A percentile compares a stretch with the other conserved stretches of the same genome.
These are phyloP conservation scores for Trichoderma gracile DNA, from an alignment of 2,329 filamentous ascomycete genomes.

Conservation along the genomic window DNA sequence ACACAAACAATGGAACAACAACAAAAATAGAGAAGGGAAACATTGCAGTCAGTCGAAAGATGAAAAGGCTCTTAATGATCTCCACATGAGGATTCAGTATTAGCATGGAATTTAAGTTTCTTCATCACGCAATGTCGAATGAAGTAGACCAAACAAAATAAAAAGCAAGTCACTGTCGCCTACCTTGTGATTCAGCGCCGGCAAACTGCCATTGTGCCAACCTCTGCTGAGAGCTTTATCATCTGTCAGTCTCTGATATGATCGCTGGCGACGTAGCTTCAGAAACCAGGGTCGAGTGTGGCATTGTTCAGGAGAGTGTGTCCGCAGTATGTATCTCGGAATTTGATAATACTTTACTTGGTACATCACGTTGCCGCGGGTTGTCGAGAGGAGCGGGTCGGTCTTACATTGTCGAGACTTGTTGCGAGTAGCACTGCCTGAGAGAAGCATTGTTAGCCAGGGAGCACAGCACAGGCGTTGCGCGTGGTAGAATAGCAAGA, in stretches of 20 bases:
- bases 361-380: slow-evolving; percentile 40
- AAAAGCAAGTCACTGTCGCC: slow-evolving; percentile 33
- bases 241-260: slow-evolving; percentile 13
- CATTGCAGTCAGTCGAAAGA: slow-evolving; percentile 71
- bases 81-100: slow-evolving; percentile 70
- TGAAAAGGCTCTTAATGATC: slow-evolving; percentile 71
- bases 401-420: slow-evolving; percentile 20
- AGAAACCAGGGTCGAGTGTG: slow-evolving; percentile 4
- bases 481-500: slow-evolving; percentile 11
- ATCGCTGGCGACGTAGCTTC: background rate
- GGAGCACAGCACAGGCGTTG: background rate
- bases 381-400: slow-evolving; percentile 8
- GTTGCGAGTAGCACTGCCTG: slow-evolving; percentile 1
- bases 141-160: slow-evolving; percentile 27
- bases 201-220: background rate
- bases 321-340: slow-evolving; percentile 46
- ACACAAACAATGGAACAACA: slow-evolving; percentile 2
- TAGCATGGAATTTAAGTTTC: slow-evolving; percentile 74
- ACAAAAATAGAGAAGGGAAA: slow-evolving; percentile 31
- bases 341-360: slow-evolving; percentile 48
- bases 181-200: slow-evolving; percentile 27
- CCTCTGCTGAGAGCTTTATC: background rate
- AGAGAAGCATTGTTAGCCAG: slow-evolving; percentile 30
- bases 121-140: slow-evolving; percentile 57
- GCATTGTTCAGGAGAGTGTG: slow-evolving; percentile 36